Evolutionary conservation across 148 eudicot species (phyloP), one percentile per base, ranked within the genome.

Genomic region (Spergularia bocconei): DNA sequence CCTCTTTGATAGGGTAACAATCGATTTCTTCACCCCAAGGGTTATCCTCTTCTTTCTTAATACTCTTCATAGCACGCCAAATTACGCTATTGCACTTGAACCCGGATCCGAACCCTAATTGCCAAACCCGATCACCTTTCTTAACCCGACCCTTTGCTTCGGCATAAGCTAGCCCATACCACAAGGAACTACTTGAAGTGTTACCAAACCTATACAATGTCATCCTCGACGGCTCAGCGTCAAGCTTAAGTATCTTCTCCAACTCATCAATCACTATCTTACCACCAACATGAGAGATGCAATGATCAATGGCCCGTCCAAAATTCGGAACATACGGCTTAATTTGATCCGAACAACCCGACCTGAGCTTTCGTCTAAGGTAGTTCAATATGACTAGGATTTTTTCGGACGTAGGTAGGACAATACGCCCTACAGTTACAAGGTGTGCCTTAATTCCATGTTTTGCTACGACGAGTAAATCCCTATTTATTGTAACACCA

Each of bases 351-450:
- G 39, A 39, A 6, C 8, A 12, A 17, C 25, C 41, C 39, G 41
- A 41, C 23, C 51, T 7, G 16, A 65, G 51, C 69, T 14, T 20
- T 3, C 25, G 29, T 44, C 4, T 56, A 0, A 71, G 13, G 17
- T 71, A 55, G 41, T 59, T 14, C 12, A 38, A 21, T 19, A 10
- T 0, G 29, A 76, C 77, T 0, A 13, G 64, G 16, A 79, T 5
- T 78, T 79, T 38, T 57, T 81, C 87, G 4, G 83, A 71, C 55
- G 47, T 11, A 48, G 85, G 87, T 23, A 84, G 79, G 82, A 84
- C 67, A 16, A 71, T 44, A 15, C 69, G 58, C 13, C 67, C 83
- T 23, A 82, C 39, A 17, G 60, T 13, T 55, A 54, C 54, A 33
- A 86, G n/a, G 67, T 86, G 69, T 2, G 75, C 68, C 56, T 65